Base-by-base conservation (phyloP, 2,329 filamentous ascomycete genomes). In the Apiospora phragmitis region DNA sequence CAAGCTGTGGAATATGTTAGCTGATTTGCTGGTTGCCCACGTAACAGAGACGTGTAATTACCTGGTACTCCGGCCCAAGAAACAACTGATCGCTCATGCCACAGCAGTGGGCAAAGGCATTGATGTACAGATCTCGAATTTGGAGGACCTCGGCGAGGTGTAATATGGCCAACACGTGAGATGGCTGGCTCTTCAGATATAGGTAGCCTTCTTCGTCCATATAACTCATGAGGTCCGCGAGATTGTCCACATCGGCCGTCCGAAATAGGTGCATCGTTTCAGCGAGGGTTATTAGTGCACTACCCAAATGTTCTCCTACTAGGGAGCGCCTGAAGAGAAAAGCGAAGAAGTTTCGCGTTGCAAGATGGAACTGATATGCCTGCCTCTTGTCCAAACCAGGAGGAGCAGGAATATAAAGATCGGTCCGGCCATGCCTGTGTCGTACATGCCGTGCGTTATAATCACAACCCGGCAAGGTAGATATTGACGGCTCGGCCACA, bases 31-130 rank as follows among this genome's bases (percentile, higher is more conserved):
- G 81, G 81, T 69, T 69, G 66, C n/a, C 9, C 62, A 24, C 21
- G 32, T 11, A 38, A 55, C 62, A 68, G 55, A 70, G 67, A 41
- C 14, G 16, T 32, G 21, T 35, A 81, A 87, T 75, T 82, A 91
- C 90, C 78, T 87, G 82, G 72, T 90, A 93, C 72, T 93, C 92
- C 1, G 85, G 78, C 73, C 86, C 88, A 7, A 81, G 76, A 51
- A 85, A 82, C 6, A 95, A 72, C 35, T 83, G 83, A 26, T 92
- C 88, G 71, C 87, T 88, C 93, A 95, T 94, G 59, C 93, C 93
- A 45, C 92, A 91, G 77, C 93, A 94, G 76, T 96, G 93, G 18
- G 88, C 86, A 80, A 95, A 94, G 0, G 93, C 90, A 76, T 93
- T 88, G 14, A 90, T 86, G 84, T 93, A 95, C 16, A 93, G 80